These are phyloP conservation scores for Setaria italica DNA, from an alignment of 202 grass and related monocot species.

Conservation along the genomic window DNA sequence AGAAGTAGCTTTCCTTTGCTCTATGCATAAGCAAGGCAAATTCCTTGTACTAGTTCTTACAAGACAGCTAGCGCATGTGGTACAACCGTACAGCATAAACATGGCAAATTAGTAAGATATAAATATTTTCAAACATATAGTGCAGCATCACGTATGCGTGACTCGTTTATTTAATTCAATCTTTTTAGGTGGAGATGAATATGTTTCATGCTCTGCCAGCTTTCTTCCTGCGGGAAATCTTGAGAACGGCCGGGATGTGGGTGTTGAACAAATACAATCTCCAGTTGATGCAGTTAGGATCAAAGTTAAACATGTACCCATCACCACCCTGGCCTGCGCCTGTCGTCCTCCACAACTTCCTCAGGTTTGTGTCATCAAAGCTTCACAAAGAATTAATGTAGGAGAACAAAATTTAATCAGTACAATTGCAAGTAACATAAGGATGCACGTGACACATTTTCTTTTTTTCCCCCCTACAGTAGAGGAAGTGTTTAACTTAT, in stretches of 20 bases:
- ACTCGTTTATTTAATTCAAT: no score
- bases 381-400: background rate
- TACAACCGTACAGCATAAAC: no score
- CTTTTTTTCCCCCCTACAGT: background rate
- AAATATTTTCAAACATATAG: no score
- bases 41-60: no score
- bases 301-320: conserved; percentile 21
- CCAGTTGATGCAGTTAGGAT: conserved; percentile 26
- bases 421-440: background rate
- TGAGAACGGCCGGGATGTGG: conserved; percentile 31
- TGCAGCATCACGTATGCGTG: no score
- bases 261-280: background rate
- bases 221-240: background rate
- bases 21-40: no score
- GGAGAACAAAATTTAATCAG: background rate
- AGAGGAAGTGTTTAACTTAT: background rate
- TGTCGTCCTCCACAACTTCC: conserved; percentile 13
- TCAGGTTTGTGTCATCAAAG: conserved; percentile 43
- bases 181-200: background rate
- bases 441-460: background rate
- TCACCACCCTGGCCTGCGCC: background rate
- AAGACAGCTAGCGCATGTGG: no score
- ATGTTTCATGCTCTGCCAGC: background rate
- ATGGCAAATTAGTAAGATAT: no score
- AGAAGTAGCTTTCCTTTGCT: no score